Evolutionary conservation across 225 moss, liverwort and hornwort species (phyloP).

Genomic region (Rhytidiadelphus loreus): DNA sequence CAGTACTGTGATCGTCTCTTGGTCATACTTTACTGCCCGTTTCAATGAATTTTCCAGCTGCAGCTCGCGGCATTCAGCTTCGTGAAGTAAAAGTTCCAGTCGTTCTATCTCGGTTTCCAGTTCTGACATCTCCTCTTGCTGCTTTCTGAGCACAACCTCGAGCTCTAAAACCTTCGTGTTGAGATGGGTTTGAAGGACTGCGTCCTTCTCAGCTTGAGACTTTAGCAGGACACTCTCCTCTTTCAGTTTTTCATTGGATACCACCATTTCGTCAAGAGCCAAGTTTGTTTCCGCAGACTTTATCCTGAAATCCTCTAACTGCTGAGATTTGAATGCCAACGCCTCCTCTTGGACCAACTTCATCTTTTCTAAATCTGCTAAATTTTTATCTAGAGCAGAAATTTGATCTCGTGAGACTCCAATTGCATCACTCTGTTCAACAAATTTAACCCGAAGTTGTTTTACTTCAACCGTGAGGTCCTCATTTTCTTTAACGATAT

Average conservation of each 20-base stretch:
- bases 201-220: slow-evolving; percentile 8
- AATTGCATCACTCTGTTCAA: slow-evolving; percentile 11
- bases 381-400: neutral
- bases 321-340: neutral
- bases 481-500: slow-evolving; percentile 5
- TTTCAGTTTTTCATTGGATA: neutral
- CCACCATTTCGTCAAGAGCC: neutral
- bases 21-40: neutral
- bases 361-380: neutral
- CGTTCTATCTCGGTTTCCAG: slow-evolving; percentile 17
- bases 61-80: neutral
- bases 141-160: neutral
- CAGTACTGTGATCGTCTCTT: neutral
- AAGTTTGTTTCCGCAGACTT: neutral
- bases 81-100: slow-evolving; percentile 13
- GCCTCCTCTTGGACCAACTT: neutral
- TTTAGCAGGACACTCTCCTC: neutral
- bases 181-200: neutral
- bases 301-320: neutral
- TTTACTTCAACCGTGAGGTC: slow-evolving; percentile 2
- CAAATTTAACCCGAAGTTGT: neutral
- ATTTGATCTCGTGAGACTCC: neutral
- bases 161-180: neutral
- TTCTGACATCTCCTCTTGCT: slow-evolving; percentile 11
- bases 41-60: neutral